phyloP scores from a whole-genome alignment of 495 filamentous ascomycete genomes.

The Rhizodiscina lignyota region DNA sequence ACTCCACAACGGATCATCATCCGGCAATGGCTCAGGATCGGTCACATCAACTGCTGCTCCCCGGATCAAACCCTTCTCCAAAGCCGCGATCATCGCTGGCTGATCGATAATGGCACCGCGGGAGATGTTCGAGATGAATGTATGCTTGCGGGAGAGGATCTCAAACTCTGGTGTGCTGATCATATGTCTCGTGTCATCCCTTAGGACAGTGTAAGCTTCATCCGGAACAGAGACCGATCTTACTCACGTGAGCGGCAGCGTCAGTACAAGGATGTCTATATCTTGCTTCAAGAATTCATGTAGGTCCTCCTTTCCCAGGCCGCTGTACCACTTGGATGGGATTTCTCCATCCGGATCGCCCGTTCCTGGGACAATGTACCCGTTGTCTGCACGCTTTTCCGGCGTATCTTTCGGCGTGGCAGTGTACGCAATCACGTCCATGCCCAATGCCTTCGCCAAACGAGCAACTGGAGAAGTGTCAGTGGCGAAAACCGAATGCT shows the following conservation, averaged over 20 bases:
- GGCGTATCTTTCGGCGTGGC: slow-evolving; percentile 40
- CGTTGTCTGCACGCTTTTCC: slow-evolving; percentile 40
- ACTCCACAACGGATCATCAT: slow-evolving; percentile 55
- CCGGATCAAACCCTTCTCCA: slow-evolving; percentile 35
- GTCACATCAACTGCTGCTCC: slow-evolving; percentile 76
- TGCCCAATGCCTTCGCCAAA: slow-evolving; percentile 54
- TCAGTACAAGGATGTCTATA: slow-evolving; percentile 60
- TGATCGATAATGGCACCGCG: slow-evolving; percentile 58
- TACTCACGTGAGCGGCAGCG: slow-evolving; percentile 52
- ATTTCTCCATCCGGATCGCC: slow-evolving; percentile 62
- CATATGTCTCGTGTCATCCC: slow-evolving; percentile 24
- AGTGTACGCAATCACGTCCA: slow-evolving; percentile 71
- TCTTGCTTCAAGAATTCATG: slow-evolving; percentile 50
- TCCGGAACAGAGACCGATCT: slow-evolving; percentile 13
- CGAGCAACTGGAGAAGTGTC: slow-evolving; percentile 44
- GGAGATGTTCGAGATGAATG: slow-evolving; percentile 58
- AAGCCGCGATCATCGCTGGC: slow-evolving; percentile 44
- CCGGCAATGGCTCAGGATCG: slow-evolving; percentile 67
- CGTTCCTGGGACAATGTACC: slow-evolving; percentile 57
- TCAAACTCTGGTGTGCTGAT: slow-evolving; percentile 49
- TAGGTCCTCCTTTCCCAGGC: slow-evolving; percentile 39
- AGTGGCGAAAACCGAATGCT: too few relatives aligned
- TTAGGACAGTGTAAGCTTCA: neutral
- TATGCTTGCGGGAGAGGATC: slow-evolving; percentile 36
- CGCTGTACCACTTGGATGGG: slow-evolving; percentile 58